Conservation (phyloP, 106 monocot species). For the Dendrobium nobile region DNA sequence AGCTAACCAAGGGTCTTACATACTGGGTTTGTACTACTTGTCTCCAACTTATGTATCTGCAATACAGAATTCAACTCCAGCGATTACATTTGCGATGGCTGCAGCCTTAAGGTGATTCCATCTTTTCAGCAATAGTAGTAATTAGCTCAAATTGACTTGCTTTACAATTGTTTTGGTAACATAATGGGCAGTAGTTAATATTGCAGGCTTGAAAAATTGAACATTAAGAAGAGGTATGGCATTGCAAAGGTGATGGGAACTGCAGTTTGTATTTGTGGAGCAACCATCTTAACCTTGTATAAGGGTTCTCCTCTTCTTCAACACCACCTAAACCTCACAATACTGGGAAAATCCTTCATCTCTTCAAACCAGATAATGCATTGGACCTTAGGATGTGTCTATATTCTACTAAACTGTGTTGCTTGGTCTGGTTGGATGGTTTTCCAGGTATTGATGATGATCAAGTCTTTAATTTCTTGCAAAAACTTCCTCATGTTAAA, state of each 20-base stretch:
- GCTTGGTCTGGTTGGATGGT: constrained; percentile 96
- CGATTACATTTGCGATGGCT: constrained; percentile 79
- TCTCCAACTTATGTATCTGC: constrained; percentile 90
- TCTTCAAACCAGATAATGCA: constrained; percentile 46
- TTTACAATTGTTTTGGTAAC: background rate
- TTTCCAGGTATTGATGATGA: constrained; percentile 46
- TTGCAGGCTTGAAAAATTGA: constrained; percentile 62
- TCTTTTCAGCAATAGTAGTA: background rate
- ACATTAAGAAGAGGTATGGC: constrained; percentile 44
- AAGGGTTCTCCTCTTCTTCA: constrained; percentile 67
- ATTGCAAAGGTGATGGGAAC: constrained; percentile 83
- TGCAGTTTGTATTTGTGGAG: constrained; percentile 63
- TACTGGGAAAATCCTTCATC: background rate
- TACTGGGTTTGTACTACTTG: constrained; percentile 65
- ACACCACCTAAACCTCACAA: constrained; percentile 3
- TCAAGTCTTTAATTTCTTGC: no score
- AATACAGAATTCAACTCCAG: constrained; percentile 71
- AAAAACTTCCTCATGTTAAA: no score
- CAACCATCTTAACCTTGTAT: constrained; percentile 77
- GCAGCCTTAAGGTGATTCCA: constrained; percentile 51
- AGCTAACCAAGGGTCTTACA: constrained; percentile 83
- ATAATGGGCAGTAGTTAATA: background rate
- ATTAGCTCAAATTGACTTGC: background rate
- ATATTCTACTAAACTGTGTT: constrained; percentile 64
- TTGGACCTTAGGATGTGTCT: constrained; percentile 80